Evolutionary conservation across 2,329 filamentous ascomycete genomes (phyloP), one percentile per base, ranked within the genome.

Genomic region (Colletotrichum lupini): DNA sequence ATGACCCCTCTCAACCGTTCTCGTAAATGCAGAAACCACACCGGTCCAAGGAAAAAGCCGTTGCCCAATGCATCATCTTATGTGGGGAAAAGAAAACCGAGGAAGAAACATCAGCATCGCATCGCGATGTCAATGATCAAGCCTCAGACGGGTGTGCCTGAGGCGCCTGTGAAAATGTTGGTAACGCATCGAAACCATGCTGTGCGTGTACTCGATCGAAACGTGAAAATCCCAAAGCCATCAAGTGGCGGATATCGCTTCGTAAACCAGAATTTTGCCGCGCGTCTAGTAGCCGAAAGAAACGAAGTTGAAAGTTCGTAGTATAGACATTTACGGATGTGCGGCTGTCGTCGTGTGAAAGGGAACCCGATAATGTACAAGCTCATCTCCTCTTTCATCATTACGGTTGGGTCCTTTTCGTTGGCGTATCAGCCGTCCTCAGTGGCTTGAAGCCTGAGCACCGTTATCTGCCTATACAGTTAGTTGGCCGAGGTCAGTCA

Each of bases 391-490:
- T 61, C 30, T 66, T 75, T 70, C 62, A 73, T 67, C 37, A 68
- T 74, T 68, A 73, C 28, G 42, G 35, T 61, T 55, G 69, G 64
- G 68, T 61, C 61, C 35, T 56, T 65, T 56, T 28, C 64, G 68
- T 57, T 60, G 14, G 55, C 57, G 28, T 11, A 42, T 60, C 62
- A 52, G 30, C 16, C 24, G 56, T 55, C 52, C 56, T 66, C 60
- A 75, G 52, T 75, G 74, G 63, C 69, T 75, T 28, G 73, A 52
- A 22, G 73, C 61, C 63, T 76, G 75, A 55, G 66, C 70, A 24
- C 70, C 75, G 65, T 76, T 72, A 70, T 78, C 75, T 77, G 75
- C 64, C 68, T 75, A 61, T 57, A 28, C 42, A 63, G 65, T 75
- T 58, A 75, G 65, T 57, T 19, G 24, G n/a, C 53, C 52, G 22